Conservation (phyloP, 345 rosid species). For the Brassica rapa region DNA sequence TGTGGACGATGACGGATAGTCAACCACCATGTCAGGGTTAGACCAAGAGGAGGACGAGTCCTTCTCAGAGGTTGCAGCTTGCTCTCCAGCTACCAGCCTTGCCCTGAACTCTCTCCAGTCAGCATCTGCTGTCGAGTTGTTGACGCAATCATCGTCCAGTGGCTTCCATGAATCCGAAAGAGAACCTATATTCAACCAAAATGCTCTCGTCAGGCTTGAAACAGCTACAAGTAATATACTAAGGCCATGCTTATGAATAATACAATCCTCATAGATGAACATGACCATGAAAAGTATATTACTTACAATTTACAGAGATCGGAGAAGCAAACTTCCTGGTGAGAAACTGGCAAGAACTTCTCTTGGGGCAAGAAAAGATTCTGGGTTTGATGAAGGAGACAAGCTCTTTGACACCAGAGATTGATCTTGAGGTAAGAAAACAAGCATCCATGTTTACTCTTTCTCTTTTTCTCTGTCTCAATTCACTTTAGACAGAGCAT, state of each 20-base stretch:
- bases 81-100: conserved; percentile 62
- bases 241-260: not conserved
- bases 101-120: conserved; percentile 91
- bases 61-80: conserved; percentile 33
- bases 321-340: conserved; percentile 44
- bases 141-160: conserved; percentile 38
- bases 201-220: not conserved
- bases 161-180: conserved; percentile 49
- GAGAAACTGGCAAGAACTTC: conserved; percentile 37
- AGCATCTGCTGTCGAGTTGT: conserved; percentile 25
- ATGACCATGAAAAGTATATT: not conserved
- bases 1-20: conserved; percentile 41
- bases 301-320: conserved; percentile 53
- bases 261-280: not conserved
- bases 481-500: conserved; percentile 16
- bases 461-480: conserved; percentile 7
- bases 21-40: conserved; percentile 37
- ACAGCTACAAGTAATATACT: not conserved
- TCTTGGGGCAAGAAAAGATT: conserved; percentile 47
- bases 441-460: conserved; percentile 66
- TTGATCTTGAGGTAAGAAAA: conserved; percentile 63
- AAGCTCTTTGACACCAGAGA: conserved; percentile 47
- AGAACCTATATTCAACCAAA: conserved; percentile 56
- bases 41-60: conserved; percentile 44
- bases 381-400: conserved; percentile 49